Conservation (phyloP, 1,284 basidiomycete species). For the Naganishia albida region DNA sequence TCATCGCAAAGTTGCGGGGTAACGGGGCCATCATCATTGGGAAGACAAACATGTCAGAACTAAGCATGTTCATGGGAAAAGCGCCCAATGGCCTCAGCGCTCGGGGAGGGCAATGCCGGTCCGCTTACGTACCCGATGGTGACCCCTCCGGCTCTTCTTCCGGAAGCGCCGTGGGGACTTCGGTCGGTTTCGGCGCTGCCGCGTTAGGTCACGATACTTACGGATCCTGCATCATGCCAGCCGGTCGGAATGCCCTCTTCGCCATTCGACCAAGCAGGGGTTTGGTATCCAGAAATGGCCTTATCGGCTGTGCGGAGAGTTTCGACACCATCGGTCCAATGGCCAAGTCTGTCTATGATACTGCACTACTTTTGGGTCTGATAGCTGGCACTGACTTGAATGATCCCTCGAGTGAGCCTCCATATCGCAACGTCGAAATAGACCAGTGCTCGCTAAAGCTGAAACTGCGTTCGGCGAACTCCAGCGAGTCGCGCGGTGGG, state of each 20-base stretch:
- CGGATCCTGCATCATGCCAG: constrained; percentile 36
- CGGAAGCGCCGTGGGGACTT: constrained; percentile 38
- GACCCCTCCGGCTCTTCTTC: constrained; percentile 1
- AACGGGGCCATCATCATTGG: constrained; percentile 43
- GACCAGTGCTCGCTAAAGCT: too few relatives aligned
- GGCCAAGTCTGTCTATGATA: constrained; percentile 12
- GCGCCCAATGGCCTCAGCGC: constrained; percentile 34
- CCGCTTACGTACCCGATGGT: constrained; percentile 9
- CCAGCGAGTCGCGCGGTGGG: too few relatives aligned
- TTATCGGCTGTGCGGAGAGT: background rate
- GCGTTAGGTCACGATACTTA: constrained; percentile 37
- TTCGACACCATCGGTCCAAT: constrained; percentile 24
- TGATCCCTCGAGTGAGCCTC: constrained; percentile 10
- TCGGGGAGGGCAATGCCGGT: background rate
- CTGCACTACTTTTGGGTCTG: constrained; percentile 4
- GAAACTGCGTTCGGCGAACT: too few relatives aligned
- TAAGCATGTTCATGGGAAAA: constrained; percentile 33
- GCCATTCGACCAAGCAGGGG: constrained; percentile 4
- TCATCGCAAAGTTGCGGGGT: constrained; percentile 32
- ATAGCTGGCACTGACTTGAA: background rate
- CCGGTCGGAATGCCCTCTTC: constrained; percentile 29
- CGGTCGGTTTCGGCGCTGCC: constrained; percentile 38
- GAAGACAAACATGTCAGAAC: constrained; percentile 44
- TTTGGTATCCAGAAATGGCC: background rate
- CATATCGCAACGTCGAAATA: too few relatives aligned